phyloP scores from a whole-genome alignment of 2,329 filamentous ascomycete genomes.

The Diaporthe sp. region DNA sequence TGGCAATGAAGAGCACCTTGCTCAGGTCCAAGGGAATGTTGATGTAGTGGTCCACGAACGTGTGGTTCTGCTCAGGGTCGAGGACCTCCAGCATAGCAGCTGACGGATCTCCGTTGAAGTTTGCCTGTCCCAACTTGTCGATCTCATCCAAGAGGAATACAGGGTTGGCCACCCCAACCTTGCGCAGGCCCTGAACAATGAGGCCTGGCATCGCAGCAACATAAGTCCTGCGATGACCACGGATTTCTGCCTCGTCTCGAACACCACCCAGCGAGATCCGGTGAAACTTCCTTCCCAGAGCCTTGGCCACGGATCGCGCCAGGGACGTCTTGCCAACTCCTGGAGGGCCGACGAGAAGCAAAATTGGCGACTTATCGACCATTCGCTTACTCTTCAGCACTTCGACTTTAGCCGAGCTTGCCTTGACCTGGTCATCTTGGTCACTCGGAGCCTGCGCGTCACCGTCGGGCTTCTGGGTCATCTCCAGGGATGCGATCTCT shows the following conservation, averaged over 20 bases:
- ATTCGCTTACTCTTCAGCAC: slow-evolving; percentile 85
- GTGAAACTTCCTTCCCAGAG: slow-evolving; percentile 95
- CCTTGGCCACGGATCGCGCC: slow-evolving; percentile 91
- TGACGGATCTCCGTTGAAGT: slow-evolving; percentile 94
- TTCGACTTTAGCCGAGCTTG: slow-evolving; percentile 74
- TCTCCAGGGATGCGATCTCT: slow-evolving; percentile 61
- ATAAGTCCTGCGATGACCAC: slow-evolving; percentile 94
- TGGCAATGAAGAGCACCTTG: slow-evolving; percentile 97
- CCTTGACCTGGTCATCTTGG: slow-evolving; percentile 53
- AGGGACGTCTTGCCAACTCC: slow-evolving; percentile 97
- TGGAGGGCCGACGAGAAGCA: slow-evolving; percentile 92
- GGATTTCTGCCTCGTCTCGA: slow-evolving; percentile 95
- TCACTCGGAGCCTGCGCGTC: background rate
- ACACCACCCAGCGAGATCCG: slow-evolving; percentile 96
- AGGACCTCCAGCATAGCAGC: slow-evolving; percentile 98
- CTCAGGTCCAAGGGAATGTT: slow-evolving; percentile 95
- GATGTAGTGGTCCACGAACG: slow-evolving; percentile 95
- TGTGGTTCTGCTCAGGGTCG: slow-evolving; percentile 96
- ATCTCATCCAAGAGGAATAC: slow-evolving; percentile 98
- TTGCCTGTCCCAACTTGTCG: slow-evolving; percentile 92
- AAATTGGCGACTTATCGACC: slow-evolving; percentile 95
- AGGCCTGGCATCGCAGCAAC: slow-evolving; percentile 99
- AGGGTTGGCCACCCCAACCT: slow-evolving; percentile 94
- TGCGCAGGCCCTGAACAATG: slow-evolving; percentile 92
- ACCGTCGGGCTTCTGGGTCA: slow-evolving; percentile 49